phyloP scores from a whole-genome alignment of 2,329 filamentous ascomycete genomes.

The Fusarium miscanthi region DNA sequence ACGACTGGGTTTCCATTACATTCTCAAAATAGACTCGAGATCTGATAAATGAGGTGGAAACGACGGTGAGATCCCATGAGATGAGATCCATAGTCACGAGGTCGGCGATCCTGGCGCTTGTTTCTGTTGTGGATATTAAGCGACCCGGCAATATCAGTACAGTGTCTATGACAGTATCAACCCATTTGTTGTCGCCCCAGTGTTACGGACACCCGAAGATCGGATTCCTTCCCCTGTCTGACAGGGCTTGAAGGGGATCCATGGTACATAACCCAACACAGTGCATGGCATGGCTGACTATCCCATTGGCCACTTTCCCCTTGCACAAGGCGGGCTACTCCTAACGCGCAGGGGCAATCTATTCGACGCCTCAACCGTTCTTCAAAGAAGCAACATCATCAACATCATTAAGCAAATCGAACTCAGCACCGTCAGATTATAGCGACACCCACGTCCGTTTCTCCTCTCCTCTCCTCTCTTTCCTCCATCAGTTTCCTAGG shows the following conservation, averaged over 20 bases:
- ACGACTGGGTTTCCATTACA: neutral
- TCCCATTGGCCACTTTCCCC: slow-evolving; percentile 23
- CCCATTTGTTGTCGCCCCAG: neutral
- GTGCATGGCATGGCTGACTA: neutral
- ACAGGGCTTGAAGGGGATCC: neutral
- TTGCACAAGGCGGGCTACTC: neutral
- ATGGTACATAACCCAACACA: slow-evolving; percentile 1
- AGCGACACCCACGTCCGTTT: neutral
- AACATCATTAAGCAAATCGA: neutral
- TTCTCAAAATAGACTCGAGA: neutral
- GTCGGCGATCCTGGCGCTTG: slow-evolving; percentile 16
- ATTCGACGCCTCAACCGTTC: slow-evolving; percentile 18
- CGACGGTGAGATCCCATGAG: slow-evolving; percentile 10
- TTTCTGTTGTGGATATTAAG: slow-evolving; percentile 8
- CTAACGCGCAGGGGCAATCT: slow-evolving; percentile 12
- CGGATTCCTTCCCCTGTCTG: neutral
- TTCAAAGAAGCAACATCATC: slow-evolving; percentile 31
- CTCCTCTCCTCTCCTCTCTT: neutral
- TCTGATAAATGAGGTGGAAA: slow-evolving; percentile 28
- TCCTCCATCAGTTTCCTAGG: neutral
- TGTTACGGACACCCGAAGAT: slow-evolving; percentile 8
- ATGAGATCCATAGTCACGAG: slow-evolving; percentile 10
- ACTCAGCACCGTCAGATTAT: slow-evolving; percentile 3
- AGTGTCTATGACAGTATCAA: neutral
- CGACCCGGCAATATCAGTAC: neutral